Evolutionary conservation across 2,329 filamentous ascomycete species (phyloP).

Genomic region (Epichloe uncinata): DNA sequence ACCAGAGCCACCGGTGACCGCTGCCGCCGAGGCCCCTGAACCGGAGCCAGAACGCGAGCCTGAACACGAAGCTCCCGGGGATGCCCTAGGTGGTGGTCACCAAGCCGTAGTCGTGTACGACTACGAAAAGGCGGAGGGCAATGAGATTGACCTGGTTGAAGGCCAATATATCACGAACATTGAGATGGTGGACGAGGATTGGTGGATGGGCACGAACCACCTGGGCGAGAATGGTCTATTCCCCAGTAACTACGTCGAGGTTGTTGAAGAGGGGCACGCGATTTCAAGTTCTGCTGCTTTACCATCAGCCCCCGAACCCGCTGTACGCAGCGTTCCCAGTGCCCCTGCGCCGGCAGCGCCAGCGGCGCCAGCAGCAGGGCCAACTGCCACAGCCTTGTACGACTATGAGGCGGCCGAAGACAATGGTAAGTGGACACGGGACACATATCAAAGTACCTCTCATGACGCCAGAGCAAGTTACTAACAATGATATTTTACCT

Average conservation of each 20-base stretch:
- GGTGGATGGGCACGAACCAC: constrained; percentile 93
- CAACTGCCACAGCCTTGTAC: constrained; percentile 74
- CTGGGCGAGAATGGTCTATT: constrained; percentile 80
- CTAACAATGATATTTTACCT: neutral
- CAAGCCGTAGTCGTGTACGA: constrained; percentile 80
- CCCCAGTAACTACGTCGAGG: constrained; percentile 92
- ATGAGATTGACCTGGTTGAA: constrained; percentile 84
- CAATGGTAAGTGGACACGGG: constrained; percentile 43
- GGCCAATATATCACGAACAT: constrained; percentile 83
- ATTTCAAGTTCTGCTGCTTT: constrained; percentile 18
- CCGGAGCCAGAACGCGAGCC: constrained; percentile 30
- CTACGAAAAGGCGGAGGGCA: constrained; percentile 95
- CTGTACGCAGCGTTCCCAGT: no score
- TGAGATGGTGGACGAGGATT: constrained; percentile 95
- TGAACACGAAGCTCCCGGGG: constrained; percentile 18
- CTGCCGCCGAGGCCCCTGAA: constrained; percentile 43
- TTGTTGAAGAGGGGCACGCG: constrained; percentile 49
- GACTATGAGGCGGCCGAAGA: constrained; percentile 97
- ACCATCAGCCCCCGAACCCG: constrained; percentile 19
- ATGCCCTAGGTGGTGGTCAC: constrained; percentile 37
- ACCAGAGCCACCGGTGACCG: constrained; percentile 46
- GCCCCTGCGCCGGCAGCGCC: constrained; percentile 20
- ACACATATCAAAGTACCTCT: neutral
- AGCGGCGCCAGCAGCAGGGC: constrained; percentile 30
- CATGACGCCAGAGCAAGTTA: neutral